Base-by-base conservation (phyloP, 192 early-diverging fungal species). In the Dissophora ornata region DNA sequence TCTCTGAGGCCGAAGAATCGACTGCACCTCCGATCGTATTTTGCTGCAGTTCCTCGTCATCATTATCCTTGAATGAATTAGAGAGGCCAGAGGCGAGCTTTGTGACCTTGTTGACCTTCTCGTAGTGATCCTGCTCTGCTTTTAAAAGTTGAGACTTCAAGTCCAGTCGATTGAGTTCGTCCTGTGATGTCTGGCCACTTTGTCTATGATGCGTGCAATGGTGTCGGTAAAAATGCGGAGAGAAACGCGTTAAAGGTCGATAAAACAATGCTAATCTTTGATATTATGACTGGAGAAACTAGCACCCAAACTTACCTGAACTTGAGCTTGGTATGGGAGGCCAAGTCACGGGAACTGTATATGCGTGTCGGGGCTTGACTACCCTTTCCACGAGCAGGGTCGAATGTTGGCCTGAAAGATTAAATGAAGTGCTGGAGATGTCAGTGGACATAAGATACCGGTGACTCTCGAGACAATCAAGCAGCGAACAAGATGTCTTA, bases 271-370 rank as follows among this genome's bases (percentile, higher is more conserved):
- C n/a, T n/a, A n/a, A n/a, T n/a, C n/a, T n/a, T n/a, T n/a, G n/a
- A n/a, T n/a, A n/a, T n/a, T n/a, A n/a, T n/a, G n/a, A n/a, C n/a
- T n/a, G n/a, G n/a, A n/a, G n/a, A n/a, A n/a, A n/a, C n/a, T n/a
- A n/a, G n/a, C n/a, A n/a, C n/a, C 9, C 11, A 19, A 8, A 28
- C 8, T 48, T 34, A 83, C 80, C 92, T 84, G 59, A 84, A 90
- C 66, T 94, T 94, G 63, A 94, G 87, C 62, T 87, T 88, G 25
- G 91, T 93, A 51, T 94, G 90, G 28, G 88, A 84, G 15, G 91
- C 86, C 28, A 94, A 78, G 77, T 92, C 93, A 50, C 89, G 86
- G 29, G 88, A 82, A 26, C 88, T 87, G 28, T 85, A 86, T 66
- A 87, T 83, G 26, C 87, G 85, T 26, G 89, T 88, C 24, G 90